Conservation (phyloP, 768 basidiomycete genomes). For the Collybiopsis luxurians region DNA sequence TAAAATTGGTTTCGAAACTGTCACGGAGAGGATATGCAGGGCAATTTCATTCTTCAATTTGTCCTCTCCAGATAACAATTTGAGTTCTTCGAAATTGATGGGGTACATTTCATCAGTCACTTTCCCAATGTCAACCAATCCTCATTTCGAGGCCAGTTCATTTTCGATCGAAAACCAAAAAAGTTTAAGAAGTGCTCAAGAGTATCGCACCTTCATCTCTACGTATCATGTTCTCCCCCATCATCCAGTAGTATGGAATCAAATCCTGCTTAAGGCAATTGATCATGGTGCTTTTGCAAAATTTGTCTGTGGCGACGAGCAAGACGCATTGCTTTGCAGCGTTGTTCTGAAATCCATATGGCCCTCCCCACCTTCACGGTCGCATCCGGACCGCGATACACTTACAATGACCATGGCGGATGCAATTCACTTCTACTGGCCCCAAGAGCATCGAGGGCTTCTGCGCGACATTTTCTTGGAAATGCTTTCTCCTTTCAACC, state of each 20-base stretch:
- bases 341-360: not conserved
- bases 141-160: not conserved
- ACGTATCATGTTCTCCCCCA: not conserved
- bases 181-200: not conserved
- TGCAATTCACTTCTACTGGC: not conserved
- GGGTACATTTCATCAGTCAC: not conserved
- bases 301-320: not conserved
- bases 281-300: not conserved
- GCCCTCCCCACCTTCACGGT: not conserved
- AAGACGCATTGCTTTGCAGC: not conserved
- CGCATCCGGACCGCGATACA: not conserved
- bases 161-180: not conserved
- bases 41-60: not conserved
- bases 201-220: not conserved
- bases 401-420: not conserved
- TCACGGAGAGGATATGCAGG: not conserved
- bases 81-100: not conserved
- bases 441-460: not conserved
- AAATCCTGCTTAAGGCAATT: not conserved
- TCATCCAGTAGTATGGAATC: not conserved
- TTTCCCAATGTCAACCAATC: not conserved
- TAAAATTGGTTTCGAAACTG: not conserved
- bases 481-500: not conserved
- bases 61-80: not conserved
- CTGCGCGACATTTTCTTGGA: not conserved